phyloP scores from a whole-genome alignment of 2,329 filamentous ascomycete species.

The Trichoderma arundinaceum region DNA sequence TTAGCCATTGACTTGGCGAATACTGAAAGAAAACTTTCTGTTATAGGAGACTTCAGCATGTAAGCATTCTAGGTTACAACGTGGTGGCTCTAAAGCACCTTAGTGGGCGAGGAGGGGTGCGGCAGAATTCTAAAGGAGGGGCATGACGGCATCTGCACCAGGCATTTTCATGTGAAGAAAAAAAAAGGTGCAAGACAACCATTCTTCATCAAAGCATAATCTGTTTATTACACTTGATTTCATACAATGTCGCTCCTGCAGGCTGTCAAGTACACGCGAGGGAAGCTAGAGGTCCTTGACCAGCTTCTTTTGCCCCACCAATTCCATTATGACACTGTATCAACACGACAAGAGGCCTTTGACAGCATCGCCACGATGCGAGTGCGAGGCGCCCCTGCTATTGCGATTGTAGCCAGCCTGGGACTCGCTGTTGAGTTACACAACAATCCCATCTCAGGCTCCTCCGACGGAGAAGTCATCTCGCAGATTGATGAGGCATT shows the following conservation, averaged over 20 bases:
- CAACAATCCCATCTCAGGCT: conserved; percentile 54
- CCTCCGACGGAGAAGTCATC: conserved; percentile 62
- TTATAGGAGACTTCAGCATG: too few relatives aligned
- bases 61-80: conserved; percentile 5
- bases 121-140: conserved; percentile 43
- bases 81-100: conserved; percentile 14
- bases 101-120: conserved; percentile 36
- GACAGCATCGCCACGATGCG: conserved; percentile 83
- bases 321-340: conserved; percentile 76
- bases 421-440: conserved; percentile 84
- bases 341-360: conserved; percentile 75
- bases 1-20: too few relatives aligned
- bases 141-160: conserved; percentile 18
- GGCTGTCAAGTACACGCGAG: conserved; percentile 77
- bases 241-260: conserved; percentile 64
- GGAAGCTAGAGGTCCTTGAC: conserved; percentile 77
- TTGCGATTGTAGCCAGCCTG: conserved; percentile 95
- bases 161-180: conserved; percentile 17
- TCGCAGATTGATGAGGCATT: conserved; percentile 76
- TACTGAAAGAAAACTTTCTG: neutral
- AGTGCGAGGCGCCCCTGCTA: conserved; percentile 83
- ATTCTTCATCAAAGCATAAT: neutral
- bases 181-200: conserved; percentile 1
- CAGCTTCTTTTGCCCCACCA: conserved; percentile 83
- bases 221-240: neutral